A percentile compares a stretch with the other conserved stretches of the same genome.
Evolutionary conservation across 768 basidiomycete genomes (phyloP).

Genomic region (Boletus rubroflammeus): DNA sequence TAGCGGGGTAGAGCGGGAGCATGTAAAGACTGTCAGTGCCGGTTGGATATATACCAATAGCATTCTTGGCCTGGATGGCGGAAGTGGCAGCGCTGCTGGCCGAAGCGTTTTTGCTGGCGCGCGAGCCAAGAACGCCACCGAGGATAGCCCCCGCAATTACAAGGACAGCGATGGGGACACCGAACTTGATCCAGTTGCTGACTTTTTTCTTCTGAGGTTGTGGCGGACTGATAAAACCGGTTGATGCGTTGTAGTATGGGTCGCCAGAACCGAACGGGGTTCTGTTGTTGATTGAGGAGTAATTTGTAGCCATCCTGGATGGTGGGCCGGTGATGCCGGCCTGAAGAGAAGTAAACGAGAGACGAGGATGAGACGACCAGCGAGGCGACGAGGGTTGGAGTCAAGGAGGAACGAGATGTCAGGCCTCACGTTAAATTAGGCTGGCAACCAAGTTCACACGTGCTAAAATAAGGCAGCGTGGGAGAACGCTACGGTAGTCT

Average conservation of each 20-base stretch:
- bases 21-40: conserved; percentile 76
- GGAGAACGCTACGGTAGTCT: no score
- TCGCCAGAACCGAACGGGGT: conserved; percentile 58
- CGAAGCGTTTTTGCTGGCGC: conserved; percentile 40
- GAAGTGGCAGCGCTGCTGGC: conserved; percentile 42
- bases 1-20: conserved; percentile 84
- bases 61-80: conserved; percentile 54
- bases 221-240: conserved; percentile 61
- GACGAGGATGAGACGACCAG: conserved; percentile 15
- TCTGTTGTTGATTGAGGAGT: conserved; percentile 34
- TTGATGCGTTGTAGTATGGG: conserved; percentile 66
- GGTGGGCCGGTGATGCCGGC: conserved; percentile 14
- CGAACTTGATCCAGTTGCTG: conserved; percentile 76
- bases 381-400: conserved; percentile 6
- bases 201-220: conserved; percentile 45
- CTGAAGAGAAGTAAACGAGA: conserved; percentile 19
- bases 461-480: not conserved
- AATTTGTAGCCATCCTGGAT: conserved; percentile 39
- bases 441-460: conserved; percentile 17
- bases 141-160: conserved; percentile 66
- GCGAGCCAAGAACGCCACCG: conserved; percentile 78
- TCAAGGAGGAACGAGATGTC: not conserved
- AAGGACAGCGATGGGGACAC: conserved; percentile 60
- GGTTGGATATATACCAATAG: conserved; percentile 67
- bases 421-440: not conserved